Conservation (phyloP, 1,284 basidiomycete genomes). For the Fomitopsis pinicola region DNA sequence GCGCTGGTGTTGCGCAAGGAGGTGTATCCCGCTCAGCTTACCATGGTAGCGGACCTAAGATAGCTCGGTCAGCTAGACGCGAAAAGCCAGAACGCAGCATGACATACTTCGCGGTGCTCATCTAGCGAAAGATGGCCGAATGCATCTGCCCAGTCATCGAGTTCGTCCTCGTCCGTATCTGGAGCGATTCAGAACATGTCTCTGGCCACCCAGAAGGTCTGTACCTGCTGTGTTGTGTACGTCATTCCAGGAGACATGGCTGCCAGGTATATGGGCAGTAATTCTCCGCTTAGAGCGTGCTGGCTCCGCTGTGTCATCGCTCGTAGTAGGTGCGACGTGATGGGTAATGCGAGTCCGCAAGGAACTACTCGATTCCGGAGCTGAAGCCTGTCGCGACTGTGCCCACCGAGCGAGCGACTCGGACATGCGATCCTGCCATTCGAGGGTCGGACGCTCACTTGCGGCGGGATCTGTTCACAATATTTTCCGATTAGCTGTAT, state of each 20-base stretch:
- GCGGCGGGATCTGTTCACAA: constrained; percentile 45
- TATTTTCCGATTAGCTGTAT: background rate
- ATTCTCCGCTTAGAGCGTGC: background rate
- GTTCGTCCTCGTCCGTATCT: constrained; percentile 26
- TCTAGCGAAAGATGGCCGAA: constrained; percentile 76
- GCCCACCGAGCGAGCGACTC: constrained; percentile 30
- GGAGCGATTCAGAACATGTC: background rate
- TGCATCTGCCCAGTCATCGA: constrained; percentile 52
- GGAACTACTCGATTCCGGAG: background rate
- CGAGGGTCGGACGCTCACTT: constrained; percentile 57
- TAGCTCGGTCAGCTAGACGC: background rate
- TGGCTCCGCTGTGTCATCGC: background rate
- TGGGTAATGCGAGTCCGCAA: background rate
- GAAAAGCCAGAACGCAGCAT: background rate
- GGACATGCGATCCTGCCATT: constrained; percentile 71
- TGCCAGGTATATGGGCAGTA: background rate
- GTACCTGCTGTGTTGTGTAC: constrained; percentile 5
- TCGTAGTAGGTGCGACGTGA: background rate
- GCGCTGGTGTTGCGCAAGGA: constrained; percentile 62
- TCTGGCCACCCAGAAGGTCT: background rate
- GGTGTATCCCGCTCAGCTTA: constrained; percentile 68
- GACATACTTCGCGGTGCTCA: constrained; percentile 62
- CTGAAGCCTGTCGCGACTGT: background rate
- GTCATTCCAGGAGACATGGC: constrained; percentile 5
- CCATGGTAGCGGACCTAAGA: constrained; percentile 73